Percentiles rank a stretch among this genome's conserved stretches.
Evolutionary conservation across 441 rosid species (phyloP).

Genomic region (Populus tomentosa): DNA sequence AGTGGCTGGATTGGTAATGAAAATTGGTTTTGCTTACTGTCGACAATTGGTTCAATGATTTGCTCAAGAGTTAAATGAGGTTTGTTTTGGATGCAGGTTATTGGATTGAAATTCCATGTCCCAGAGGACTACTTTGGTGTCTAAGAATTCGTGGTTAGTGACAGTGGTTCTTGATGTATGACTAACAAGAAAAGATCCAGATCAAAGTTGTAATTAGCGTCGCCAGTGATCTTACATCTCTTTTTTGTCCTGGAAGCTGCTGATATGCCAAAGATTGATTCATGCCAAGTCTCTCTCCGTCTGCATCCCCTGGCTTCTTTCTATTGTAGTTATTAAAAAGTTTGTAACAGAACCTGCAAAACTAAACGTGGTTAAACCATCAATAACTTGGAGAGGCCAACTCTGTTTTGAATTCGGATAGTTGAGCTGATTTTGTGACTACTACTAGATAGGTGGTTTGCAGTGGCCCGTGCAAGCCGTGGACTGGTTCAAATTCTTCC

Average conservation of each 20-base stretch:
- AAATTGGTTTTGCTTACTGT: no score
- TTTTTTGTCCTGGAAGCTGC: not conserved
- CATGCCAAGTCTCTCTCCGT: not conserved
- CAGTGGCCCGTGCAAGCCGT: no score
- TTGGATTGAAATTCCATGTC: constrained; percentile 67
- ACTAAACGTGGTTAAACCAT: not conserved
- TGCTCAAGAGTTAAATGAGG: not conserved
- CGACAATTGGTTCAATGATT: not conserved
- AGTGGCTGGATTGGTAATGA: not conserved
- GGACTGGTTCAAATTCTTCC: not conserved
- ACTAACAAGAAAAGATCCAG: not conserved
- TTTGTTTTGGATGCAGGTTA: constrained; percentile 46
- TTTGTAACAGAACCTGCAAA: not conserved
- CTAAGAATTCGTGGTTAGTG: not conserved
- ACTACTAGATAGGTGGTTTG: not conserved
- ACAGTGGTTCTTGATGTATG: not conserved
- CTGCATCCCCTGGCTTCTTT: not conserved
- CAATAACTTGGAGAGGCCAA: not conserved
- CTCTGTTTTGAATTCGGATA: not conserved
- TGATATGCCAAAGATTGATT: not conserved
- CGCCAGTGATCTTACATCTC: not conserved
- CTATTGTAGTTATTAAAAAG: not conserved
- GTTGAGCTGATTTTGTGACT: not conserved
- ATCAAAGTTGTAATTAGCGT: constrained; percentile 2
- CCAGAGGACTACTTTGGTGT: constrained; percentile 72